Evolutionary conservation across 2,329 filamentous ascomycete species (phyloP).

Genomic region (Curvularia sp.): DNA sequence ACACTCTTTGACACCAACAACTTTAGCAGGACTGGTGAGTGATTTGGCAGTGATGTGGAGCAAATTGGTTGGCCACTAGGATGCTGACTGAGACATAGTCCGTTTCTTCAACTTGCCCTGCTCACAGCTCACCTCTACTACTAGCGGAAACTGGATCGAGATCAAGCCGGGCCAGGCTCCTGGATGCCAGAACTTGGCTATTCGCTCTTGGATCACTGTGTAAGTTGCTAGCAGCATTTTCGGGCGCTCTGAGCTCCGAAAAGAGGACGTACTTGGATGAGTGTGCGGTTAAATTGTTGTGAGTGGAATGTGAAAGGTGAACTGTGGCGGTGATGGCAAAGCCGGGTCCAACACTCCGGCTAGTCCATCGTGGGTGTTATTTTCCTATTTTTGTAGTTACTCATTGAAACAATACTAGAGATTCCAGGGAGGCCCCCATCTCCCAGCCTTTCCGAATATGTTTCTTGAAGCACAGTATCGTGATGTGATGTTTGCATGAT

Average conservation of each 20-base stretch:
- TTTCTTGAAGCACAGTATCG: not conserved
- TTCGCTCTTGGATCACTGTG: constrained; percentile 15
- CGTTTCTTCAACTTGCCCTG: constrained; percentile 17
- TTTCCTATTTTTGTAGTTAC: constrained; percentile 3
- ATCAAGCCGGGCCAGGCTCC: constrained; percentile 8
- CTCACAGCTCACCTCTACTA: constrained; percentile 5
- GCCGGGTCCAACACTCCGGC: constrained; percentile 15
- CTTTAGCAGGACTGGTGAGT: constrained; percentile 10
- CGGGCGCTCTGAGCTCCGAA: no score
- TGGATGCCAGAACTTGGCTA: constrained; percentile 13
- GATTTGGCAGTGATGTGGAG: no score
- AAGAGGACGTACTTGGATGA: not conserved
- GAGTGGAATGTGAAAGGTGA: not conserved
- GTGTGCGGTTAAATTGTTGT: not conserved
- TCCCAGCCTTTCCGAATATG: not conserved
- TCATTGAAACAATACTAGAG: constrained; percentile 2
- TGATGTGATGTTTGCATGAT: not conserved
- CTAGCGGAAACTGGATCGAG: constrained; percentile 16
- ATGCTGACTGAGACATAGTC: constrained; percentile 4
- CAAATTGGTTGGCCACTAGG: no score
- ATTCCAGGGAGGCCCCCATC: constrained; percentile 5
- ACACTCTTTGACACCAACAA: constrained; percentile 18
- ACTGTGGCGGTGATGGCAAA: not conserved
- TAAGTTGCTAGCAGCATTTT: not conserved
- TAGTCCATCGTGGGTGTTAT: not conserved